A percentile compares a stretch with the other conserved stretches of the same genome.
Evolutionary conservation across 2,329 filamentous ascomycete species (phyloP).

Genomic region (Sporothrix euskadiensis): DNA sequence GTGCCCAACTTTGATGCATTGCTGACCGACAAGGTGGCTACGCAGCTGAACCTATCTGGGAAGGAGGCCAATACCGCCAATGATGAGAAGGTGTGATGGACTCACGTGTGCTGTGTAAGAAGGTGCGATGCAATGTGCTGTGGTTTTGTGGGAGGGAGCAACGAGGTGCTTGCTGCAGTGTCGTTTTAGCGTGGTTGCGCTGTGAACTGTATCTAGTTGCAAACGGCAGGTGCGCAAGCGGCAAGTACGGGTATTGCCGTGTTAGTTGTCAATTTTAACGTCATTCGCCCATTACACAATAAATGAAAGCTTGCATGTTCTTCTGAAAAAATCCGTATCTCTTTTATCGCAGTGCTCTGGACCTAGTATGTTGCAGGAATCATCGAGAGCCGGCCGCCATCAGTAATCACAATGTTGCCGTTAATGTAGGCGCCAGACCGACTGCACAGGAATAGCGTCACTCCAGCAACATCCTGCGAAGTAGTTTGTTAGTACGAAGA

Average conservation of each 20-base stretch:
- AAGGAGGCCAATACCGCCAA: not conserved
- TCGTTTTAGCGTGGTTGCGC: not conserved
- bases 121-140: not conserved
- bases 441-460: conserved; percentile 16
- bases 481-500: not conserved
- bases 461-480: conserved; percentile 2
- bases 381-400: conserved; percentile 9
- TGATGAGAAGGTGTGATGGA: conserved; percentile 12
- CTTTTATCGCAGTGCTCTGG: not conserved
- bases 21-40: conserved; percentile 30
- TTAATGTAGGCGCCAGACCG: conserved; percentile 18
- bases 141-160: not conserved
- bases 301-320: not conserved
- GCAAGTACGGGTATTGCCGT: not conserved
- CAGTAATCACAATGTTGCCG: conserved; percentile 15
- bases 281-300: not conserved
- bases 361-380: conserved; percentile 7
- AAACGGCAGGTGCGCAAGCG: not conserved
- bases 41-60: conserved; percentile 23
- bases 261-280: not conserved
- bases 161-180: not conserved
- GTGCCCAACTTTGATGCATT: conserved; percentile 30
- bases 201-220: not conserved
- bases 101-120: not conserved
- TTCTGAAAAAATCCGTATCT: not conserved